Evolutionary conservation across 306 rosid genomes (phyloP).

Genomic region (Fagus sylvatica): DNA sequence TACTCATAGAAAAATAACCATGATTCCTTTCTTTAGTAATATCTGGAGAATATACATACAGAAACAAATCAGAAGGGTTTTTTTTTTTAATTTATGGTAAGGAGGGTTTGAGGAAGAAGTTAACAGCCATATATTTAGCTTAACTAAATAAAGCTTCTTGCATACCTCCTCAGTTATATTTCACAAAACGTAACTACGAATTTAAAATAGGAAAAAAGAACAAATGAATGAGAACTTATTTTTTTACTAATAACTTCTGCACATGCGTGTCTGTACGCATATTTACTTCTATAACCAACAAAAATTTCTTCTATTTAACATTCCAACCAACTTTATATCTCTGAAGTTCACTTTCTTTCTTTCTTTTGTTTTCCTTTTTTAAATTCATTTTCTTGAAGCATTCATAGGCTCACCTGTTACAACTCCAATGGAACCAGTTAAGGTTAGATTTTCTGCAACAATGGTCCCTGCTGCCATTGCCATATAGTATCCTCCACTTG

Average conservation of each 20-base stretch:
- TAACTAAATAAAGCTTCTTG: background rate
- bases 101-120: background rate
- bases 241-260: background rate
- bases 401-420: conserved; percentile 63
- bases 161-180: background rate
- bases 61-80: background rate
- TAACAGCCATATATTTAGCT: background rate
- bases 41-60: background rate
- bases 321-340: background rate
- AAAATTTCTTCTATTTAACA: conserved; percentile 1
- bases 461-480: conserved; percentile 93
- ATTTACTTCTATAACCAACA: background rate
- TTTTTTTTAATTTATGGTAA: background rate
- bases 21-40: too few relatives aligned
- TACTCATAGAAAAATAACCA: too few relatives aligned
- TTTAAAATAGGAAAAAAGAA: background rate
- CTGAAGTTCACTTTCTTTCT: background rate
- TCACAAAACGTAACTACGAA: background rate
- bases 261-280: background rate
- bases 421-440: conserved; percentile 98
- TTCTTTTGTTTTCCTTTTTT: conserved; percentile 1
- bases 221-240: background rate
- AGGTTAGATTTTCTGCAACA: conserved; percentile 92
- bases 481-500: conserved; percentile 98
- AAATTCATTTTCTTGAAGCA: conserved; percentile 3